Percentiles rank a stretch among this genome's conserved stretches.
phyloP scores from a whole-genome alignment of 75 land plant species.

The Larix kaempferi region DNA sequence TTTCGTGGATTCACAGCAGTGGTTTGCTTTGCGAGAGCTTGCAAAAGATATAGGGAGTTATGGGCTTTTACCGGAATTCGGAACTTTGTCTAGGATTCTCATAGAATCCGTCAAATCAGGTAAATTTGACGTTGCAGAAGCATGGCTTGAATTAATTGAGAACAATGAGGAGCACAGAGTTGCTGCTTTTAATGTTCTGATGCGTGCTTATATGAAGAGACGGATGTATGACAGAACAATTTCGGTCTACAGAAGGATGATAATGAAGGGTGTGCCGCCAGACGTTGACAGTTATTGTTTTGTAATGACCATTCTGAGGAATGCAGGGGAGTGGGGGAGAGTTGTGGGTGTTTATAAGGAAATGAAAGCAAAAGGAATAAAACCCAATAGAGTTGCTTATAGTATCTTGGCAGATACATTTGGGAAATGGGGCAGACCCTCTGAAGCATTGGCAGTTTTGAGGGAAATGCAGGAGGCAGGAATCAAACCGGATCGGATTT shows the following conservation, averaged over 20 bases:
- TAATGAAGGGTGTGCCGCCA: constrained; percentile 7
- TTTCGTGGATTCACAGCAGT: constrained; percentile 26
- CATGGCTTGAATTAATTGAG: constrained; percentile 25
- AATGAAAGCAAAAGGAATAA: constrained; percentile 10
- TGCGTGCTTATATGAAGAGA: constrained; percentile 45
- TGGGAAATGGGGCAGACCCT: constrained; percentile 41
- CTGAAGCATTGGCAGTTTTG: constrained; percentile 50
- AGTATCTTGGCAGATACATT: constrained; percentile 40
- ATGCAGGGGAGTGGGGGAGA: constrained; percentile 19
- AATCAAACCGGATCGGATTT: constrained; percentile 22
- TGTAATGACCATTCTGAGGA: constrained; percentile 41
- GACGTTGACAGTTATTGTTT: constrained; percentile 24
- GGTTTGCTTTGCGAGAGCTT: constrained; percentile 26
- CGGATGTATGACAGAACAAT: constrained; percentile 52
- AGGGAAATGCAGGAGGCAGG: constrained; percentile 51
- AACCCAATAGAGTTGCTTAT: constrained; percentile 8
- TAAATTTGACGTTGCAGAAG: constrained; percentile 37
- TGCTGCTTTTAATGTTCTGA: constrained; percentile 27
- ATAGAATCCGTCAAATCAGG: constrained; percentile 29
- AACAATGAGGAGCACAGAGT: constrained; percentile 11
- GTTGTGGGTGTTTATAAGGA: constrained; percentile 27
- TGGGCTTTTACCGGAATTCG: constrained; percentile 23
- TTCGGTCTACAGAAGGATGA: constrained; percentile 30
- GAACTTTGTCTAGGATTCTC: constrained; percentile 29
- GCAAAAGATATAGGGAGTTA: constrained; percentile 24